A percentile compares a stretch with the other conserved stretches of the same genome.
Evolutionary conservation across 2,329 filamentous ascomycete species (phyloP).

Genomic region (Colletotrichum sublineola): DNA sequence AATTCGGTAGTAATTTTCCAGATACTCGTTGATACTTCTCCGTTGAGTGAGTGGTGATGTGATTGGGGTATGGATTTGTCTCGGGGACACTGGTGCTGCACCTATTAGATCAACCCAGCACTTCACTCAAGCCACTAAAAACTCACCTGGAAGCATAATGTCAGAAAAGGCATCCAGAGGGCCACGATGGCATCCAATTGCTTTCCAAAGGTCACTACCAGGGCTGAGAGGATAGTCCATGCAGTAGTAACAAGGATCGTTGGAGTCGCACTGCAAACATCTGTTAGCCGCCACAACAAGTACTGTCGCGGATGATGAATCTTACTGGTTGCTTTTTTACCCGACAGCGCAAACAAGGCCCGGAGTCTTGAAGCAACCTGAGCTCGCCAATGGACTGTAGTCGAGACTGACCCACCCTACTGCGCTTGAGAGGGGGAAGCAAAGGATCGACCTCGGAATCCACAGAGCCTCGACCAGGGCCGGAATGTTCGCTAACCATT

Average conservation of each 20-base stretch:
- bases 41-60: slow-evolving; percentile 64
- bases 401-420: slow-evolving; percentile 64
- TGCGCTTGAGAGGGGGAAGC: slow-evolving; percentile 68
- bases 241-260: slow-evolving; percentile 64
- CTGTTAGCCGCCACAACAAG: slow-evolving; percentile 11
- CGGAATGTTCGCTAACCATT: slow-evolving; percentile 56
- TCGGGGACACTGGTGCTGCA: slow-evolving; percentile 61
- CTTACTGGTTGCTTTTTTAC: slow-evolving; percentile 61
- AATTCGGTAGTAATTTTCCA: slow-evolving; percentile 61
- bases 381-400: slow-evolving; percentile 71
- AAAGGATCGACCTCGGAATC: slow-evolving; percentile 65
- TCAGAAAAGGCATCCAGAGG: slow-evolving; percentile 62
- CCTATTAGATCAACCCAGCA: slow-evolving; percentile 6
- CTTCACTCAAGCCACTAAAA: not conserved
- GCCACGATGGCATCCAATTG: slow-evolving; percentile 66
- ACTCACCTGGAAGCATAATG: slow-evolving; percentile 63
- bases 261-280: slow-evolving; percentile 63
- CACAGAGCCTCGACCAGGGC: slow-evolving; percentile 54
- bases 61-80: slow-evolving; percentile 63
- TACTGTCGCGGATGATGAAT: not conserved
- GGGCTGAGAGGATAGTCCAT: slow-evolving; percentile 53
- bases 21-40: slow-evolving; percentile 65
- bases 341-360: slow-evolving; percentile 66
- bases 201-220: slow-evolving; percentile 61
- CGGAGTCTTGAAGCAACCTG: slow-evolving; percentile 60